Conservation (phyloP, 169 alveolate genomes). For the Cryptosporidium andersoni region DNA sequence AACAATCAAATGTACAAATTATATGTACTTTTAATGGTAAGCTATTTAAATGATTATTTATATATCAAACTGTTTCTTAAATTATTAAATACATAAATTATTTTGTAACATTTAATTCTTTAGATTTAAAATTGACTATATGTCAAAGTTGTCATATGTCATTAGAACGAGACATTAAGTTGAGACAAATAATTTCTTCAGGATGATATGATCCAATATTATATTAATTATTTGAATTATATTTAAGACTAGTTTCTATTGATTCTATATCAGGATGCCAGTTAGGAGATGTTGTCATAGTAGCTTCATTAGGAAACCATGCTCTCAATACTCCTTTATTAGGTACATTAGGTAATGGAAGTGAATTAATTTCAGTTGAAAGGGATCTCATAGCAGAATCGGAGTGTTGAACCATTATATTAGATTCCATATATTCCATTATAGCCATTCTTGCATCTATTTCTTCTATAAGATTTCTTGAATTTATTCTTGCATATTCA, state of each 20-base stretch:
- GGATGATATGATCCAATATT: background rate
- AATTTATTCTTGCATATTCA: conserved; percentile 53
- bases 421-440: conserved; percentile 17
- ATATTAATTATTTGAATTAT: conserved; percentile 4
- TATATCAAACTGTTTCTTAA: background rate
- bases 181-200: background rate
- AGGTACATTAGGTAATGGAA: conserved; percentile 51
- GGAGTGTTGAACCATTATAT: conserved; percentile 25
- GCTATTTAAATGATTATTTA: background rate
- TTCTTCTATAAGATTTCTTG: conserved; percentile 38
- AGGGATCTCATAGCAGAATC: conserved; percentile 5
- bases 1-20: conserved; percentile 58
- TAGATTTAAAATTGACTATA: conserved; percentile 32
- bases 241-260: background rate
- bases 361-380: conserved; percentile 54
- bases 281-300: conserved; percentile 45
- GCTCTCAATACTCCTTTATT: conserved; percentile 50
- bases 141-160: conserved; percentile 65
- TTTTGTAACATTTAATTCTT: background rate
- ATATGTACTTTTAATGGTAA: conserved; percentile 53
- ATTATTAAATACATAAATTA: background rate
- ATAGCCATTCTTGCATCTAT: conserved; percentile 55
- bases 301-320: conserved; percentile 56
- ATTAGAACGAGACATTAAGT: conserved; percentile 31
- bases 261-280: conserved; percentile 21